Evolutionary conservation across 306 rosid genomes (phyloP).

Genomic region (Quercus alba): DNA sequence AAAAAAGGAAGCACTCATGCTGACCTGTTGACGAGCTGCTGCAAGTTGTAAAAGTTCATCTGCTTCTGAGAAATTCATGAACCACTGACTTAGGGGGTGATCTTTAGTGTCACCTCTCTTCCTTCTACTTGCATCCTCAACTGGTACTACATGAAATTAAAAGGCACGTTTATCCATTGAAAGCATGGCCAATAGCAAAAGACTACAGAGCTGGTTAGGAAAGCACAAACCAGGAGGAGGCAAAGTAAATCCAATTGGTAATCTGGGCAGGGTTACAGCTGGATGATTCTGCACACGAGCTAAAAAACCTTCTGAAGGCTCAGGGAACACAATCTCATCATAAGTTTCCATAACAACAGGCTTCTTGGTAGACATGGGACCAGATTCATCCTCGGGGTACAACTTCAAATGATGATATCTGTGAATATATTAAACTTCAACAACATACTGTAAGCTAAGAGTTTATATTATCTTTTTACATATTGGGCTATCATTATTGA

Average conservation of each 20-base stretch:
- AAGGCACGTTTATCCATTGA: slow-evolving; percentile 8
- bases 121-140: slow-evolving; percentile 62
- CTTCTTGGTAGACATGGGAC: slow-evolving; percentile 75
- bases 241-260: slow-evolving; percentile 55
- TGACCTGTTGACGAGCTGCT: slow-evolving; percentile 82
- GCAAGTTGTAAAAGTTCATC: slow-evolving; percentile 84
- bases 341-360: slow-evolving; percentile 68
- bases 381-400: slow-evolving; percentile 74
- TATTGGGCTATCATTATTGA: slow-evolving; percentile 1
- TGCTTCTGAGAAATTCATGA: slow-evolving; percentile 74
- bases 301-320: slow-evolving; percentile 66
- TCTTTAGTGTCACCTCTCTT: slow-evolving; percentile 73
- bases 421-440: slow-evolving; percentile 44
- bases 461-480: slow-evolving; percentile 7
- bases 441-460: slow-evolving; percentile 39
- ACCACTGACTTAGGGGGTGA: slow-evolving; percentile 65
- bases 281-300: slow-evolving; percentile 62
- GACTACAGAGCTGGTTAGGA: not conserved
- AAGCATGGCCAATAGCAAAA: slow-evolving; percentile 14
- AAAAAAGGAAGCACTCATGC: not conserved
- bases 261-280: slow-evolving; percentile 51
- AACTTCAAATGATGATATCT: slow-evolving; percentile 84
- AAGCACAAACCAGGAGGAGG: slow-evolving; percentile 60
- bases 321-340: slow-evolving; percentile 73
- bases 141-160: slow-evolving; percentile 44